Base-by-base conservation (phyloP, 768 basidiomycete species). In the Mrakia gelida region DNA sequence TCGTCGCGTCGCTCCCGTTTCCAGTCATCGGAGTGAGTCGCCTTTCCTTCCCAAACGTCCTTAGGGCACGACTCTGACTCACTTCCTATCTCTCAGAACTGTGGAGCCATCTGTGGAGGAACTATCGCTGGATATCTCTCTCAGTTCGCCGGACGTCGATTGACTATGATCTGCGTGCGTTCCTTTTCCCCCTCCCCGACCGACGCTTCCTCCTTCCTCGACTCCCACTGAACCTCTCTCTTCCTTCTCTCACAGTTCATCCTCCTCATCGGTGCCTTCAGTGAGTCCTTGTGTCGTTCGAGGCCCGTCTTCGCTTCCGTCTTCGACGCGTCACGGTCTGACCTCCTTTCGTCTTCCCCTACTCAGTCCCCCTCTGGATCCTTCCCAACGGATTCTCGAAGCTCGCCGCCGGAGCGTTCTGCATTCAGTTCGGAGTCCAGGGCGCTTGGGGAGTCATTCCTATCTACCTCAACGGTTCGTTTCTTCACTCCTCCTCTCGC, bases 391-490 rank as follows among this genome's bases (percentile, higher is more conserved):
- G 87, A 0, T 95, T 95, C 84, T 83, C 88, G 0, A 87, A 86
- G 1, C 90, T 97, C 13, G 82, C 92, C 0, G 92, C 92, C 0
- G 93, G 93, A 13, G 94, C 93, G 0, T 96, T 95, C 85, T 93
- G 89, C 81, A 86, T 94, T 23, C 93, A 95, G 82, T 89, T 92
- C 80, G 92, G 92, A 72, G 92, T 95, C 0, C 94, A 96, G 83
- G 93, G 93, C 2, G 93, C 92, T 54, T 94, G 92, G 78, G 78
- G 74, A n/a, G 65, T 78, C 23, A 77, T 61, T n/a, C 79, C 71
- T 11, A 52, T 78, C 16, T 73, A 13, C n/a, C 13, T 41, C 7
- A 49, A n/a, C 38, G n/a, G n/a, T 41, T 52, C 63, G 34, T 26
- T 45, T 38, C 45, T n/a, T 28, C n/a, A n/a, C 34, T 34, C 34